Evolutionary conservation across 225 moss, liverwort and hornwort species (phyloP), one percentile per base, ranked within the genome.

Genomic region (Climacium dendroides): DNA sequence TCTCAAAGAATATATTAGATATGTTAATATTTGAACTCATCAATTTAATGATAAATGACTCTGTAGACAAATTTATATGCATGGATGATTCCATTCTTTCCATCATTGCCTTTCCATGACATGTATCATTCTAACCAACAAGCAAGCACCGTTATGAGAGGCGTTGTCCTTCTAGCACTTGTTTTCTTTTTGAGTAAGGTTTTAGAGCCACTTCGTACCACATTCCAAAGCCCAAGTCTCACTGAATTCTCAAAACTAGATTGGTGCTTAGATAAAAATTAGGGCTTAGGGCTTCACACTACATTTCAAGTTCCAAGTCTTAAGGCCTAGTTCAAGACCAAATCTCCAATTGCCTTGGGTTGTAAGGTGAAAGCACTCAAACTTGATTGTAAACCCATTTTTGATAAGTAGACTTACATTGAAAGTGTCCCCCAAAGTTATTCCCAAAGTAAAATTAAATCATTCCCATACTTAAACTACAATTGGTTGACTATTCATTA

Each of bases 61-160:
- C 26, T 9, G 5, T 26, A 41, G 26, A 26, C 15, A 19, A 43
- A 43, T 9, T 41, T 71, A 41, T 0, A 25, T 0, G 1, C 8
- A 25, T 25, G 8, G 25, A 41, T 70, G 26, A 43, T 71, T 41
- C 3, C 3, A 43, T 15, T 5, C 43, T 9, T 43, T 9, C 4
- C 20, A 15, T 43, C 5, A 43, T n/a, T 71, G 3, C 43, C 71
- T 28, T 71, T 71, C 5, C 0, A 26, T 0, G 2, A 19, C 11
- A 1, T 15, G 7, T 70, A 2, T 26, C 8, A 1, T 3, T 69
- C 15, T 41, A n/a, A 71, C 26, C 43, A 16, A 71, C 9, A 71
- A 43, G 9, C 14, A 26, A 0, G 5, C 9, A 15, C 1, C 1
- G 0, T 12, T 69, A 39, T 15, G 1, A 41, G 4, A 26, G 3